Conservation (phyloP, 139 green algal genomes). For the Micractinium sp. region DNA sequence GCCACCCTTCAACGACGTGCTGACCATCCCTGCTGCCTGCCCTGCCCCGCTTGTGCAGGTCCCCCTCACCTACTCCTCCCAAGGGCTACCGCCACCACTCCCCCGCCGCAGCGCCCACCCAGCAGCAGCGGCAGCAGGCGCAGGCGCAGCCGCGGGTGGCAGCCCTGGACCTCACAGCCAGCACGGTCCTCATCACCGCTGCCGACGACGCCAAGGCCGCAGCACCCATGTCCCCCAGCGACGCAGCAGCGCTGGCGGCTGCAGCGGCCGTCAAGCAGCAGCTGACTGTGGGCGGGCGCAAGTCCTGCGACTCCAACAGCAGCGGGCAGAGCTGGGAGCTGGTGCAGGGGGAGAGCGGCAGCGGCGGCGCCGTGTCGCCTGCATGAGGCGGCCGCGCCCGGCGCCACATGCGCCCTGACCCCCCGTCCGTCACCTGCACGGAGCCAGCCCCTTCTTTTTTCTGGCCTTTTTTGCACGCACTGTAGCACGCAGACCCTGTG, state of each 20-base stretch:
- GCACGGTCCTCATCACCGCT: slow-evolving; percentile 22
- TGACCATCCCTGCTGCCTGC: not conserved
- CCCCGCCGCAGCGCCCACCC: not conserved
- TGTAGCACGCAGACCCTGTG: too few species aligned
- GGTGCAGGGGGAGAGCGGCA: slow-evolving; percentile 6
- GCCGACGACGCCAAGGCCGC: not conserved
- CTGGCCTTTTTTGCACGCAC: too few species aligned
- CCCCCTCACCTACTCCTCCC: not conserved
- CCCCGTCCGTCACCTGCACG: too few species aligned
- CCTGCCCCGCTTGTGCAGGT: not conserved
- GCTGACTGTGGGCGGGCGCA: not conserved
- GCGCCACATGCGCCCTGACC: too few species aligned
- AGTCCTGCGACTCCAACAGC: slow-evolving; percentile 18
- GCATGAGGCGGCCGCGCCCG: not conserved
- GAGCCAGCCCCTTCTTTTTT: too few species aligned
- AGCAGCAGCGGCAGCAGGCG: not conserved
- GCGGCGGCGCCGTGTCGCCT: not conserved
- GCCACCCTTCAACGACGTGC: not conserved
- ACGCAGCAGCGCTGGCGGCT: not conserved
- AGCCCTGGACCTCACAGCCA: slow-evolving; percentile 19
- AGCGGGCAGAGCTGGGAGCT: slow-evolving; percentile 34
- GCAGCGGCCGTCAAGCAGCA: not conserved
- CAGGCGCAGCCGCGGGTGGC: not conserved
- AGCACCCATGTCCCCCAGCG: not conserved
- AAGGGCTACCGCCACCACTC: slow-evolving; percentile 42